phyloP scores from a whole-genome alignment of 2,329 filamentous ascomycete genomes.

The Colletotrichum kahawae region DNA sequence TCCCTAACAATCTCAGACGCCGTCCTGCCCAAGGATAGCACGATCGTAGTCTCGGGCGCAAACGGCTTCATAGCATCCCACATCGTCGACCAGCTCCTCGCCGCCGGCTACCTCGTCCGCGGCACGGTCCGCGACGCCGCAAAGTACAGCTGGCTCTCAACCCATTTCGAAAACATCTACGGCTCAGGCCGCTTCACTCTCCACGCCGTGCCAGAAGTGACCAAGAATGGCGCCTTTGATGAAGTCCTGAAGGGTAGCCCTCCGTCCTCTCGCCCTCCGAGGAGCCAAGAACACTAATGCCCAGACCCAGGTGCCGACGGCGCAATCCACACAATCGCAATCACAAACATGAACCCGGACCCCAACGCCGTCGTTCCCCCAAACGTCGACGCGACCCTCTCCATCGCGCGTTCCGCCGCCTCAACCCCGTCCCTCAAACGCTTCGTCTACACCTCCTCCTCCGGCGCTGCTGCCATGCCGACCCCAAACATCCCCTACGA shows the following conservation, averaged over 20 bases:
- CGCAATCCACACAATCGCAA: constrained; percentile 43
- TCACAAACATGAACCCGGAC: constrained; percentile 36
- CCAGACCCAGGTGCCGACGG: constrained; percentile 24
- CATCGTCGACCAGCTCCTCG: constrained; percentile 38
- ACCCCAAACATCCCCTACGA: constrained; percentile 21
- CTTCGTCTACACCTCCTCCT: constrained; percentile 45
- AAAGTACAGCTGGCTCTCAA: constrained; percentile 32
- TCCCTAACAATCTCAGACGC: background rate
- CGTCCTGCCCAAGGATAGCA: background rate
- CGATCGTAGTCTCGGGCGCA: constrained; percentile 44
- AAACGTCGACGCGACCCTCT: constrained; percentile 30
- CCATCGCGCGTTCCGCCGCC: constrained; percentile 37
- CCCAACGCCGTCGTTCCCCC: constrained; percentile 41
- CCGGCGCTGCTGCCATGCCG: constrained; percentile 27
- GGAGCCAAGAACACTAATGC: background rate
- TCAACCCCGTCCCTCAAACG: constrained; percentile 37
- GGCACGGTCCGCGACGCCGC: constrained; percentile 39
- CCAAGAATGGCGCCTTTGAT: constrained; percentile 26
- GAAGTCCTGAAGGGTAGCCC: constrained; percentile 30
- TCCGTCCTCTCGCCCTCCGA: background rate
- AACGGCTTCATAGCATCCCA: constrained; percentile 48
- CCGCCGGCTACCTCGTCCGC: constrained; percentile 40
- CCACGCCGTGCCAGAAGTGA: constrained; percentile 37
- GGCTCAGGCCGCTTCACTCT: constrained; percentile 37
- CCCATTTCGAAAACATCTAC: constrained; percentile 34